Base-by-base conservation (phyloP, 805 yeast species). In the Geotrichum ghanense region DNA sequence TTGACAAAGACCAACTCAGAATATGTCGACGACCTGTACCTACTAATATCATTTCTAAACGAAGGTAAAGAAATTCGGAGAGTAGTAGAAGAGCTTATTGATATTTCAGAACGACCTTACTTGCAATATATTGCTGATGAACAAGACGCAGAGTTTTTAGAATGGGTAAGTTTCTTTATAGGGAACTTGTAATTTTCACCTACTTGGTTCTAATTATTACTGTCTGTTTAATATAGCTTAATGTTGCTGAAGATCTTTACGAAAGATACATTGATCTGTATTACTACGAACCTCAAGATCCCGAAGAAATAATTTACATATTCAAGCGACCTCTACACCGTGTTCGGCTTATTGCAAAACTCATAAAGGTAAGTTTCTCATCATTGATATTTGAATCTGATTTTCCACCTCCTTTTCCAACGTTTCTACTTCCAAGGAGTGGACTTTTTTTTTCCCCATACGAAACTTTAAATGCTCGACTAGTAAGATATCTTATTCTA, bases 301-400 rank as follows among this genome's bases (percentile, higher is more conserved):
- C 34, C 16, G 26, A 23, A 2, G 48, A 47, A 35, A 41, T 47
- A 22, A 42, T 45, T 22, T 47, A 47, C 25, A 26, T 47, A 12
- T 39, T 44, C 37, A 47, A 47, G 16, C 48, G 49, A 12, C 49
- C 49, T 2, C 35, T 47, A 24, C 46, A 37, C 6, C 48, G 49
- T 22, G 41, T 47, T 27, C 37, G 49, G 2, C 40, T 42, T 35
- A 31, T 47, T 5, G 39, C 48, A 34, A 47, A 47, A 37, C 40
- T 47, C 24, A 17, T 41, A 23, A 34, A 47, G 41, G 43, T 42
- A 27, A 47, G 42, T 6, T 6, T 14, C 14, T 19, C 12, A 12
- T 9, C 37, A n/a, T 16, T 41, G 41, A 2, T 22, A 40, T 17
- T 25, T 17, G 40, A 42, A 35, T 16, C 48, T 47, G 6, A 45